Base-by-base conservation (phyloP, 441 rosid species). In the Pelargonium exstipulatum region DNA sequence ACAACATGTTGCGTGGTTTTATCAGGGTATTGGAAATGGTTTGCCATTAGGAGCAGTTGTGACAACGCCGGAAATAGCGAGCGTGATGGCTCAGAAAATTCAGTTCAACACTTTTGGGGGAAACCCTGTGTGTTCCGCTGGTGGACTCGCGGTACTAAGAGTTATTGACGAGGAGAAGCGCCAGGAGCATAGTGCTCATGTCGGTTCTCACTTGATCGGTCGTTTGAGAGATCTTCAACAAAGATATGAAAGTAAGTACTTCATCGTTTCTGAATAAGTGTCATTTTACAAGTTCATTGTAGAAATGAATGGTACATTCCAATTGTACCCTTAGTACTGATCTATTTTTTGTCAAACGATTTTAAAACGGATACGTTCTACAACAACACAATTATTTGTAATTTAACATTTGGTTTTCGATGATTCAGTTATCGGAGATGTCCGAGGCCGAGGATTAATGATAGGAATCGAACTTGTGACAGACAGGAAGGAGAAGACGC, bases 31-130 rank as follows among this genome's bases (percentile, higher is more conserved):
- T 32, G 96, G 99, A 69, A 92, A 90, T 66, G 97, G 97, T 55
- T 84, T 95, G 73, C 99, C 98, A 17, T 74, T 95, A 71, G 96
- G 96, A 66, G 98, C 97, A 9, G 98, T 90, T 20, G 96, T 90
- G 69, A 90, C 96, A 43, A 92, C 97, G 9, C 91, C 90, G 17
- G 97, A 87, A 78, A 95, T 92, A 60, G 99, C 99, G 0, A 88
- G 75, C 69, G 94, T 85, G 22, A 77, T 95, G 94, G 78, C 90
- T 64, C 83, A 82, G 71, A 90, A 95, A 75, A 86, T 92, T 71
- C 95, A 83, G 75, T 92, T 92, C 71, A 88, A 92, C 76, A 92
- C 96, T 43, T 95, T 83, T 74, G 98, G 98, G 10, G 95, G 99
- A 12, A 90, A 92, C 79, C 96, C 96, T 1, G 93, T 95, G 10